Evolutionary conservation across 768 basidiomycete species (phyloP).

Genomic region (Auricularia sp.): DNA sequence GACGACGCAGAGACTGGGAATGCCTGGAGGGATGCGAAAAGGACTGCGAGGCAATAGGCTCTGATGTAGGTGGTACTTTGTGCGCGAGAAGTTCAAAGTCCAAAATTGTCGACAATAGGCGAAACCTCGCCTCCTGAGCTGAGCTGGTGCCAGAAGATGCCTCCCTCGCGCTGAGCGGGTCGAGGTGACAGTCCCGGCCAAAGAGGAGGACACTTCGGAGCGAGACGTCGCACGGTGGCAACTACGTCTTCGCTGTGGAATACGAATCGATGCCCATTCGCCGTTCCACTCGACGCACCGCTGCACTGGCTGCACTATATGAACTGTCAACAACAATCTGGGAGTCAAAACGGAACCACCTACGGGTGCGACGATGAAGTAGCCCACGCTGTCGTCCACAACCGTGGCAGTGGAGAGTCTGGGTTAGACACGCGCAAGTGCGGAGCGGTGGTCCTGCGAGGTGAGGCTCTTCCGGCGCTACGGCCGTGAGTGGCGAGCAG

Average conservation of each 20-base stretch:
- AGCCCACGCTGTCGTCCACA: slow-evolving; percentile 66
- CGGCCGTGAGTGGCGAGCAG: slow-evolving; percentile 41
- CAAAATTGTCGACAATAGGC: not conserved
- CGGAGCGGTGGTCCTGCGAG: slow-evolving; percentile 33
- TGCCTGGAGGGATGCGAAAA: too few species aligned
- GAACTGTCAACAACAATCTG: too few species aligned
- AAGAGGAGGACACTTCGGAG: too few species aligned
- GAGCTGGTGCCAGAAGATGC: slow-evolving; percentile 1
- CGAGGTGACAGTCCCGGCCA: too few species aligned
- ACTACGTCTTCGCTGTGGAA: slow-evolving; percentile 67
- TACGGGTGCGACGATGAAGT: slow-evolving; percentile 67
- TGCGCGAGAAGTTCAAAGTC: too few species aligned
- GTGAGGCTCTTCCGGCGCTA: slow-evolving; percentile 25
- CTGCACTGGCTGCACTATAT: slow-evolving; percentile 60
- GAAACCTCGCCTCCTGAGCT: not conserved
- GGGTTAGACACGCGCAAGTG: slow-evolving; percentile 80
- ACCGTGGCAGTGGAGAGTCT: slow-evolving; percentile 69
- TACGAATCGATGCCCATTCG: slow-evolving; percentile 81
- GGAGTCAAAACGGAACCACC: slow-evolving; percentile 17
- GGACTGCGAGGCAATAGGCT: too few species aligned
- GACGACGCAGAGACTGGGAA: too few species aligned
- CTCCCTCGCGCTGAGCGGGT: too few species aligned
- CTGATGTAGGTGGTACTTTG: too few species aligned
- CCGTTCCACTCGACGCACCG: slow-evolving; percentile 34
- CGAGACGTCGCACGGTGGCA: slow-evolving; percentile 16